A percentile compares a stretch with the other conserved stretches of the same genome.
Conservation (phyloP, 2,329 filamentous ascomycete species). For the Monilinia fructicola region DNA sequence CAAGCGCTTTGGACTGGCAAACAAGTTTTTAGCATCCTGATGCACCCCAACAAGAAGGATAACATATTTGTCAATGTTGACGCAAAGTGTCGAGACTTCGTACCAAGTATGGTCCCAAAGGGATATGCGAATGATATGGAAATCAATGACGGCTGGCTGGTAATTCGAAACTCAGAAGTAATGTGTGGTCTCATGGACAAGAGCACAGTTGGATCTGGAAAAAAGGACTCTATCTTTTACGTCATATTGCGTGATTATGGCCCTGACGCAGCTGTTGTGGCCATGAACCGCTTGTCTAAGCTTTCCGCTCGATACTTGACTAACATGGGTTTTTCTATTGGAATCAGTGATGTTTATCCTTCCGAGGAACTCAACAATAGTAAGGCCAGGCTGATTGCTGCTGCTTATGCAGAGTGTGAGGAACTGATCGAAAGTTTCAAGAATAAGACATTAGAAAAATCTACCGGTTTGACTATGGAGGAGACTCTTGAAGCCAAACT, state of each 20-base stretch:
- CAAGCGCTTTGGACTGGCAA: conserved; percentile 93
- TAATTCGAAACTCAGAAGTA: conserved; percentile 92
- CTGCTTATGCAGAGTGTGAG: conserved; percentile 79
- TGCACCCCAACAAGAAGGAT: conserved; percentile 84
- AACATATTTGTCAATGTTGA: conserved; percentile 88
- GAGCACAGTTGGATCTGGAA: conserved; percentile 91
- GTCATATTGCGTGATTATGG: conserved; percentile 95
- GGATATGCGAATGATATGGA: conserved; percentile 61
- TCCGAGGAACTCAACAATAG: conserved; percentile 66
- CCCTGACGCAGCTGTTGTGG: conserved; percentile 79
- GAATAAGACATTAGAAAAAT: conserved; percentile 76
- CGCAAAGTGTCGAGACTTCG: conserved; percentile 83
- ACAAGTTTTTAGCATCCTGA: conserved; percentile 87
- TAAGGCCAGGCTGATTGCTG: conserved; percentile 74
- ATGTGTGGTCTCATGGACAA: conserved; percentile 99
- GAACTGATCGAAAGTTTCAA: conserved; percentile 80
- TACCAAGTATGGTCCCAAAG: conserved; percentile 47
- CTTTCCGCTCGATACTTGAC: conserved; percentile 85
- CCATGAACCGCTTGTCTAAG: conserved; percentile 92
- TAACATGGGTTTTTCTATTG: conserved; percentile 93
- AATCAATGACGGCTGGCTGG: conserved; percentile 84
- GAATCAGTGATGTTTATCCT: conserved; percentile 91
- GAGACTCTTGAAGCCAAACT: conserved; percentile 88
- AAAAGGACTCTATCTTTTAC: conserved; percentile 97
- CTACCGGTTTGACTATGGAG: conserved; percentile 86